Conservation (phyloP, 805 yeast genomes). For the Isabelozyma pseudorhagii region DNA sequence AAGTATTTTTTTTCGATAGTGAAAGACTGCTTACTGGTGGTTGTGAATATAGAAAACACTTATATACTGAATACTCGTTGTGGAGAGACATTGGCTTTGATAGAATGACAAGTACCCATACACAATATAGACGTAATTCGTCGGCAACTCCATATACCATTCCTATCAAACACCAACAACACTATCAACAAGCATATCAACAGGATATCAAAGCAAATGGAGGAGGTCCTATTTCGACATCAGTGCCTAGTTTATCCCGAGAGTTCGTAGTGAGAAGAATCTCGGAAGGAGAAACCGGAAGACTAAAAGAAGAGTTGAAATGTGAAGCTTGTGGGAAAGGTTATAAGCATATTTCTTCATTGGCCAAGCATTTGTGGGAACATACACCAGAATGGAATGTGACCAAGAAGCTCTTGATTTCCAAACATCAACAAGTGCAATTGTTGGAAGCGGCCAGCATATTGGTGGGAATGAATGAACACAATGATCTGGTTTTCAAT, state of each 20-base stretch:
- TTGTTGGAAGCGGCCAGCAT: constrained; percentile 75
- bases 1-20: not conserved
- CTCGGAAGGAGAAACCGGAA: constrained; percentile 82
- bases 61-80: not conserved
- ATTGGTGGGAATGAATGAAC: constrained; percentile 68
- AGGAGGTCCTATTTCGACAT: constrained; percentile 17
- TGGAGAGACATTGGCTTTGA: not conserved
- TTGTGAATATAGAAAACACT: too few relatives aligned
- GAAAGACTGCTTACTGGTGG: too few relatives aligned
- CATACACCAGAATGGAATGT: constrained; percentile 94
- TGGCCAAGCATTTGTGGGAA: constrained; percentile 89
- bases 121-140: constrained; percentile 27
- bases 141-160: constrained; percentile 26
- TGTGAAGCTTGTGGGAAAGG: constrained; percentile 94
- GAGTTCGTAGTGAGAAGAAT: constrained; percentile 80
- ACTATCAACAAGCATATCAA: constrained; percentile 6
- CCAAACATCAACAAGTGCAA: constrained; percentile 89
- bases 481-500: constrained; percentile 6
- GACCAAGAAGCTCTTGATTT: constrained; percentile 73
- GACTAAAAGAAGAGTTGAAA: constrained; percentile 77
- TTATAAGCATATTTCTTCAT: constrained; percentile 82
- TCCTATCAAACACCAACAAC: constrained; percentile 21
- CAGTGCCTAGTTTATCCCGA: constrained; percentile 48
- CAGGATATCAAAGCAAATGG: constrained; percentile 4
- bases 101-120: not conserved